Evolutionary conservation across 495 filamentous ascomycete species (phyloP).

Genomic region (Tetracladium setigerum): DNA sequence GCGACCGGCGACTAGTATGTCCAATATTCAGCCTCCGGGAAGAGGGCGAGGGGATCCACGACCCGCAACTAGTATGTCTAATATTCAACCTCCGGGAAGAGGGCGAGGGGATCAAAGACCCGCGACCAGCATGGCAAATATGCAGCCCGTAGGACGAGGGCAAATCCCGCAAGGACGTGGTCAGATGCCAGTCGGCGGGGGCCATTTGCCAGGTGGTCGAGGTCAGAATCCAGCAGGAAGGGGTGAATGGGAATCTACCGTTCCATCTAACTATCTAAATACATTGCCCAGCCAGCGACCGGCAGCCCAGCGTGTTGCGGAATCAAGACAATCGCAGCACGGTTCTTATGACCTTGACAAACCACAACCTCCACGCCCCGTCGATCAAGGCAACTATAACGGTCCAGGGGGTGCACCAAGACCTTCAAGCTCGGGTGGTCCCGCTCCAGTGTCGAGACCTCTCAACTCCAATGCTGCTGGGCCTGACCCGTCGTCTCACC

Average conservation of each 20-base stretch:
- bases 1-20: constrained; percentile 21
- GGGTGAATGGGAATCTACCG: constrained; percentile 37
- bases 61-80: constrained; percentile 20
- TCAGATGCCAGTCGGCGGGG: too few relatives aligned
- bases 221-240: constrained; percentile 14
- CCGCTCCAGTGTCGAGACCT: too few relatives aligned
- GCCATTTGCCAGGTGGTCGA: not conserved
- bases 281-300: constrained; percentile 13
- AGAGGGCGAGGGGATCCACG: constrained; percentile 1
- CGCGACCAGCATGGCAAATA: constrained; percentile 21
- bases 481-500: too few relatives aligned
- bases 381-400: too few relatives aligned
- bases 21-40: constrained; percentile 11
- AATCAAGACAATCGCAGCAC: too few relatives aligned
- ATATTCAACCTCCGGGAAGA: constrained; percentile 10
- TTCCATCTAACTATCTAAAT: constrained; percentile 28
- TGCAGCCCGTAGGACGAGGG: constrained; percentile 3
- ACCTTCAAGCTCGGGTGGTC: too few relatives aligned
- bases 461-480: too few relatives aligned
- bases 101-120: constrained; percentile 9
- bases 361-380: too few relatives aligned
- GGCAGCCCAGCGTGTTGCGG: too few relatives aligned
- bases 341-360: too few relatives aligned
- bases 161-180: not conserved
- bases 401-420: too few relatives aligned